Percentiles rank a stretch among this genome's conserved stretches.
These are phyloP conservation scores for Kluyveromyces lactis DNA, from an alignment of 805 yeast species.

Conservation along the genomic window DNA sequence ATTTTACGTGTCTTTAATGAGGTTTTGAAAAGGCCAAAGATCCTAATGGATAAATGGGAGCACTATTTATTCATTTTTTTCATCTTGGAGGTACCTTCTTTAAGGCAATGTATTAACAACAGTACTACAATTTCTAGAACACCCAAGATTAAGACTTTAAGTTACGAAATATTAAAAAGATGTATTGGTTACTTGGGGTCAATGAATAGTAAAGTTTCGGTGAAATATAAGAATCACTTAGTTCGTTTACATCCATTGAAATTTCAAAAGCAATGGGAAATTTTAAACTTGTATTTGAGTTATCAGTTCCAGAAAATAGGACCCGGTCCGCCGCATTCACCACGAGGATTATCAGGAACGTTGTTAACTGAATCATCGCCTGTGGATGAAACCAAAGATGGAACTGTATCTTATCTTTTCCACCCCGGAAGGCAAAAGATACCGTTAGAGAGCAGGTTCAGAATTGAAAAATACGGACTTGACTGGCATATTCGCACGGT, in stretches of 20 bases:
- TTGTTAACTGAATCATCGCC: not conserved
- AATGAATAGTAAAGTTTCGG: constrained; percentile 7
- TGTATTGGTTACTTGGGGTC: constrained; percentile 60
- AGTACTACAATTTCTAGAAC: constrained; percentile 16
- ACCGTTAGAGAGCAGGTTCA: constrained; percentile 13
- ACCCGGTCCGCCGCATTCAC: not conserved
- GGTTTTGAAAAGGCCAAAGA: constrained; percentile 44
- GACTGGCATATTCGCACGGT: constrained; percentile 80
- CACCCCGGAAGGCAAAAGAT: constrained; percentile 1
- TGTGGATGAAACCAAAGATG: not conserved
- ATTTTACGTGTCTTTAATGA: constrained; percentile 45
- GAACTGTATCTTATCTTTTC: not conserved
- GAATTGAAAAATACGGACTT: constrained; percentile 45
- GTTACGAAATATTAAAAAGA: constrained; percentile 66
- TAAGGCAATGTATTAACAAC: constrained; percentile 38
- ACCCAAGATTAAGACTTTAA: constrained; percentile 44
- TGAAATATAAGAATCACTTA: constrained; percentile 10
- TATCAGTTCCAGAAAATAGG: constrained; percentile 42
- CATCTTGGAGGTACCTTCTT: constrained; percentile 59
- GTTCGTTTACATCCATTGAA: constrained; percentile 26
- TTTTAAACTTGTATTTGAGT: constrained; percentile 68
- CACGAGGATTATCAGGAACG: too few relatives aligned
- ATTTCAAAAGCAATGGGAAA: constrained; percentile 50
- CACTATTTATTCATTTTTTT: constrained; percentile 54
- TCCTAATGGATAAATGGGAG: constrained; percentile 20